Evolutionary conservation across 2,329 filamentous ascomycete genomes (phyloP).

Genomic region (Monosporascus sp.): DNA sequence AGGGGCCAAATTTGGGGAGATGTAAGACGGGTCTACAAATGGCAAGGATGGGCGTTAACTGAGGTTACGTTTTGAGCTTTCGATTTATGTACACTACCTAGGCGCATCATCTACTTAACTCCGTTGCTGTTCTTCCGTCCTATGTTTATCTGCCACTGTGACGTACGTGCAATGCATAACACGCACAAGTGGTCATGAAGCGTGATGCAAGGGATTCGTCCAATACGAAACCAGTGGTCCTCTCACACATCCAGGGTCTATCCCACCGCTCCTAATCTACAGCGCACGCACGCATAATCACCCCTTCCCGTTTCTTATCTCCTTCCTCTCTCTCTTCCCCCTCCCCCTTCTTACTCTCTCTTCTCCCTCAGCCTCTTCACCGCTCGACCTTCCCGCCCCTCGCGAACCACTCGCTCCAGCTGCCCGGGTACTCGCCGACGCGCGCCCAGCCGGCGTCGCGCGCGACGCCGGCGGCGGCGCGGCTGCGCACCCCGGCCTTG

Average conservation of each 20-base stretch:
- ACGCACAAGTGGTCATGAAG: no score
- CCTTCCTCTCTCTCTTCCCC: neutral
- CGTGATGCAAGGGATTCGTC: no score
- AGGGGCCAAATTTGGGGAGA: neutral
- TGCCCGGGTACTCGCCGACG: slow-evolving; percentile 68
- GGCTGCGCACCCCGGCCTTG: slow-evolving; percentile 80
- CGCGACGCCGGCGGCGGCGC: slow-evolving; percentile 72
- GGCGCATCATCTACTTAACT: slow-evolving; percentile 2
- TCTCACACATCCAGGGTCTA: no score
- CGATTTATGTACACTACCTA: slow-evolving; percentile 11
- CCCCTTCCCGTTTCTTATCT: neutral
- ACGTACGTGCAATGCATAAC: no score
- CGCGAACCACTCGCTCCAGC: slow-evolving; percentile 76
- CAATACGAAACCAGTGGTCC: no score
- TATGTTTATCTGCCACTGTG: no score
- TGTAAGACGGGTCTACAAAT: no score
- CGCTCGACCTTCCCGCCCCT: slow-evolving; percentile 60
- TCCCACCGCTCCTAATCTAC: no score
- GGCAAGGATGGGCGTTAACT: no score
- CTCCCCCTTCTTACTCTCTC: slow-evolving; percentile 1
- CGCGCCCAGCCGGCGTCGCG: slow-evolving; percentile 67
- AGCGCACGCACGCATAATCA: neutral
- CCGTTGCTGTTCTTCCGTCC: no score
- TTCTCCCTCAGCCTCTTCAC: slow-evolving; percentile 23
- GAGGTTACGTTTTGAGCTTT: no score